Conservation (phyloP, 1,284 basidiomycete genomes). For the Chiua sp. region DNA sequence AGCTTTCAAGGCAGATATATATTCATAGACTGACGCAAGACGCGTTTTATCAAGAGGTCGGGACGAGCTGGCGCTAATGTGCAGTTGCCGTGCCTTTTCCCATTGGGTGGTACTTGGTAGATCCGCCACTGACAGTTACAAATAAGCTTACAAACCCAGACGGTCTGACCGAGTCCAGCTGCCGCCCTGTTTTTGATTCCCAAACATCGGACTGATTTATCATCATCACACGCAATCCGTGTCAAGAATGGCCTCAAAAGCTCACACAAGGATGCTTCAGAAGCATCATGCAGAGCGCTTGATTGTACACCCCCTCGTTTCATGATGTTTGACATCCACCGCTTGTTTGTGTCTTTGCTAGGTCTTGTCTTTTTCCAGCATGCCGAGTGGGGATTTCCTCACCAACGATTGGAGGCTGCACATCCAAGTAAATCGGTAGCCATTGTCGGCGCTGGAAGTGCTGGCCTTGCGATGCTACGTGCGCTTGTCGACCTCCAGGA, state of each 20-base stretch:
- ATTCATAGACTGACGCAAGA: too few relatives aligned
- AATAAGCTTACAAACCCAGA: neutral
- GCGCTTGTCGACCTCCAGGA: conserved; percentile 42
- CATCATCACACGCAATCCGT: neutral
- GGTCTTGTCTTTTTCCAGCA: conserved; percentile 16
- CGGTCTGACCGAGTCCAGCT: too few relatives aligned
- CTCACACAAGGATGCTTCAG: neutral
- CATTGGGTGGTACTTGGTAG: too few relatives aligned
- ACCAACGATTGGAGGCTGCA: neutral
- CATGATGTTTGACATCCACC: conserved; percentile 16
- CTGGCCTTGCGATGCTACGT: conserved; percentile 57
- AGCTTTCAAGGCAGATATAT: too few relatives aligned
- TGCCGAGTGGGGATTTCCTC: neutral
- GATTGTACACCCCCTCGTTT: neutral
- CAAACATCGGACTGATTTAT: neutral
- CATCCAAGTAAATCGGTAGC: conserved; percentile 51
- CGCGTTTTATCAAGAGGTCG: too few relatives aligned
- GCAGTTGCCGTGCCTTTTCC: too few relatives aligned
- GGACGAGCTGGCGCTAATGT: too few relatives aligned
- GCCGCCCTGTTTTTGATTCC: neutral
- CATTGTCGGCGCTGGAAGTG: conserved; percentile 58
- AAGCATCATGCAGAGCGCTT: neutral
- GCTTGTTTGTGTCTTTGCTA: conserved; percentile 14
- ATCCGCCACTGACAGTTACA: neutral
- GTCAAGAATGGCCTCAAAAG: neutral